Evolutionary conservation across 2,329 filamentous ascomycete genomes (phyloP), one percentile per base, ranked within the genome.

Genomic region (Drechslerella stenobrocha): DNA sequence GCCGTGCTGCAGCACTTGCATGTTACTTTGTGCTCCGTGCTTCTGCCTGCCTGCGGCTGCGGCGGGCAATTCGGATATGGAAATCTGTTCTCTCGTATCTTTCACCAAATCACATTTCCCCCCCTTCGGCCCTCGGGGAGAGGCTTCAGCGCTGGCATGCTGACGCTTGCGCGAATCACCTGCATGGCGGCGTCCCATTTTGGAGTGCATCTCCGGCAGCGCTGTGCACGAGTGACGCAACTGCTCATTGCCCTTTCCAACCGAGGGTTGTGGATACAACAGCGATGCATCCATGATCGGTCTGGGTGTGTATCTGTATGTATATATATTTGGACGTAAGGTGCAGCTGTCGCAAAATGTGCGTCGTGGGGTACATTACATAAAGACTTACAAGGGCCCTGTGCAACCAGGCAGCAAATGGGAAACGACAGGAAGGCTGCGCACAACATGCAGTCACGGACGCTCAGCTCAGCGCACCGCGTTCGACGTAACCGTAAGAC

Each of bases 291-390:
- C 6, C 13, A 32, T 32, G 30, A n/a, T 32, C 30, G 6, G 30
- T 32, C 6, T 32, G 30, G 6, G 13, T 32, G 30, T 32, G 13
- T 11, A n/a, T 37, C 15, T 42, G 37, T 42, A 20, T 3, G 15
- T 42, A 20, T 42, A 9, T 42, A 20, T 7, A 42, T 37, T 13
- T 13, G 4, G 13, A 37, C 11, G 11, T 37, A 13, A n/a, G n/a
- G n/a, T n/a, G 28, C 28, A 30, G 5, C 28, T 20, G 37, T 42
- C 9, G 13, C 13, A 5, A 15, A 7, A 42, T 42, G 37, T 20
- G 37, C 37, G 37, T 20, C 37, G 37, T 42, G 37, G 37, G 37
- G 37, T 42, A 42, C 37, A 42, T 42, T 42, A 42, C 37, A 42
- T 42, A n/a, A 11, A n/a, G 13, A 37, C 34, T 6, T 37, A 6